Conservation (phyloP, 2,329 filamentous ascomycete genomes). For the Tolypocladium sp. region DNA sequence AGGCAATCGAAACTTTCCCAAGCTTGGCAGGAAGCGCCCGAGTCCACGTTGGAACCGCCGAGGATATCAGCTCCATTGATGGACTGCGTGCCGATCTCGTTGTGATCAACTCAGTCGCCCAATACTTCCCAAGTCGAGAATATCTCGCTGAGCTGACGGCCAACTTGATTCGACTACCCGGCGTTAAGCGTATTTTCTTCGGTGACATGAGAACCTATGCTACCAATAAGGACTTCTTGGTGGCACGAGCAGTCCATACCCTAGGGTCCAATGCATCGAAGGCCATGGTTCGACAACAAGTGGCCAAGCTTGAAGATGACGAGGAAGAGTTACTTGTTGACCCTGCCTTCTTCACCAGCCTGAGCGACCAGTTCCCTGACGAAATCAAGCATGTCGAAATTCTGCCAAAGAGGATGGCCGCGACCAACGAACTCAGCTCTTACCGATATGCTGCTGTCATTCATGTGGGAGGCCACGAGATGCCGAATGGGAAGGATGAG, state of each 20-base stretch:
- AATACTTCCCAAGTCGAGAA: constrained; percentile 2
- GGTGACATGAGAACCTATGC: constrained; percentile 12
- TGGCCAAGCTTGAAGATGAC: constrained; percentile 5
- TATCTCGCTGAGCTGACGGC: not conserved
- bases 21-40: too few species aligned
- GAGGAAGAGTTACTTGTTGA: constrained; percentile 13
- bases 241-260: not conserved
- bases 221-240: constrained; percentile 5
- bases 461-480: not conserved
- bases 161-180: too few species aligned
- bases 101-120: constrained; percentile 8
- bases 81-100: too few species aligned
- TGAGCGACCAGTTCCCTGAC: constrained; percentile 5
- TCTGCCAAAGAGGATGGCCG: constrained; percentile 16
- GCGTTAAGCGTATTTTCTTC: constrained; percentile 6
- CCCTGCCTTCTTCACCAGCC: constrained; percentile 12
- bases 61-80: too few species aligned
- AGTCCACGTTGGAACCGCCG: too few species aligned
- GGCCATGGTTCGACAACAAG: not conserved
- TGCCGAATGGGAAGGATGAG: too few species aligned
- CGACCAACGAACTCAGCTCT: constrained; percentile 17
- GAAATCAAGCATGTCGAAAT: constrained; percentile 16
- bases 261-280: too few species aligned
- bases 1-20: constrained; percentile 5
- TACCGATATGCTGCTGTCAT: constrained; percentile 19